These are phyloP conservation scores for Cladosporium velox DNA, from an alignment of 2,329 filamentous ascomycete genomes.

Conservation along the genomic window DNA sequence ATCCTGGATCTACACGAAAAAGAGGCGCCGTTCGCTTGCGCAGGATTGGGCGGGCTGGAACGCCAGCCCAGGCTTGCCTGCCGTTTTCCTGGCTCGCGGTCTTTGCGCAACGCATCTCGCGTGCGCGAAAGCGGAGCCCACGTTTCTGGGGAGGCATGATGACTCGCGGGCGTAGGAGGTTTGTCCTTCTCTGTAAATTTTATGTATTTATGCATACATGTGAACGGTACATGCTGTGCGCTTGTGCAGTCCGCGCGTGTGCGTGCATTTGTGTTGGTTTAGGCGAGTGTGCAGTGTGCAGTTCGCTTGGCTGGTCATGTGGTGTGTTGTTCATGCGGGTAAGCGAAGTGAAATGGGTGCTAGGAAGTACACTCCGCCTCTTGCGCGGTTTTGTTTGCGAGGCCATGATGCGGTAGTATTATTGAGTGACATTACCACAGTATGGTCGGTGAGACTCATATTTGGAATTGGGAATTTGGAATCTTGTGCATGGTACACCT, in stretches of 20 bases:
- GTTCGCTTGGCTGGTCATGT: slow-evolving; percentile 12
- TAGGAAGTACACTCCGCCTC: not conserved
- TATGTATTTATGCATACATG: not conserved
- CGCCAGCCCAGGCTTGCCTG: not conserved
- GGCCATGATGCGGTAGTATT: not conserved
- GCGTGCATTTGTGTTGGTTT: slow-evolving; percentile 5
- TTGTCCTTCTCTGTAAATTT: too few relatives aligned
- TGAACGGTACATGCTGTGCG: not conserved
- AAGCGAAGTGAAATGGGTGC: slow-evolving; percentile 1
- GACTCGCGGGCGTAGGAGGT: not conserved
- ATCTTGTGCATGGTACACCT: not conserved
- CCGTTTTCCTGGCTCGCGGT: slow-evolving; percentile 2
- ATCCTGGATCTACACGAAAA: not conserved
- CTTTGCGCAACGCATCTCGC: not conserved
- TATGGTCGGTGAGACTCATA: not conserved
- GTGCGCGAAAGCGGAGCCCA: slow-evolving; percentile 6
- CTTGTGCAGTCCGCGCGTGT: not conserved
- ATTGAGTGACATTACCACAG: not conserved
- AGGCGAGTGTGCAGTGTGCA: slow-evolving; percentile 9
- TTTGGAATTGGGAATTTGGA: not conserved
- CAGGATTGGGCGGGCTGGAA: not conserved
- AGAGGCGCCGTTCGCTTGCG: not conserved
- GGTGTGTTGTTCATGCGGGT: slow-evolving; percentile 6
- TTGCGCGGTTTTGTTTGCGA: not conserved
- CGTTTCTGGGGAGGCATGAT: slow-evolving; percentile 3